Evolutionary conservation across 106 monocot genomes (phyloP).

Genomic region (Triglochin maritima): DNA sequence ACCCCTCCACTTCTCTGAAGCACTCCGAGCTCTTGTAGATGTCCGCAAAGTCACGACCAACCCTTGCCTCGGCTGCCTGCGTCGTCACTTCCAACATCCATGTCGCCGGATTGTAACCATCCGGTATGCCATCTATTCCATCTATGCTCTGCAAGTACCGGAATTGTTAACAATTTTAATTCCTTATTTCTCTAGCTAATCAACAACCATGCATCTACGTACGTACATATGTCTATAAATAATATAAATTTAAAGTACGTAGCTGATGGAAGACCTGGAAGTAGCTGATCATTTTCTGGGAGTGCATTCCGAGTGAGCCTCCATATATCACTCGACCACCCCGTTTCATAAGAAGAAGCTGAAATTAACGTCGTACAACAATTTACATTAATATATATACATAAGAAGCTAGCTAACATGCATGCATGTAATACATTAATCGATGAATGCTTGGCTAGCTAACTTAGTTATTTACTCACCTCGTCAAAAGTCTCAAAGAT

Average conservation of each 20-base stretch:
- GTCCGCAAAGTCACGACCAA: conserved; percentile 39
- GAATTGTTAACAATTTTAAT: not conserved
- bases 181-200: not conserved
- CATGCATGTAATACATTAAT: not conserved
- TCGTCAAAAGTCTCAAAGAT: conserved; percentile 31
- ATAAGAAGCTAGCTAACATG: not conserved
- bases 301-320: conserved; percentile 8
- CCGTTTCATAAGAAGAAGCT: conserved; percentile 18
- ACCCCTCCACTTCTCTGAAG: not conserved
- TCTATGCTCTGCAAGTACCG: conserved; percentile 29
- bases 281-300: conserved; percentile 12
- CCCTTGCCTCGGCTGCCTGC: conserved; percentile 34
- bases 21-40: not conserved
- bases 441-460: not conserved
- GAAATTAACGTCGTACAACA: not conserved
- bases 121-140: conserved; percentile 26
- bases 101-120: conserved; percentile 55
- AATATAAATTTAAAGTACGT: not conserved
- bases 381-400: not conserved
- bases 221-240: too few species aligned
- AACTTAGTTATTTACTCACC: not conserved
- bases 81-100: conserved; percentile 67
- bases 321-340: conserved; percentile 20
- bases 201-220: not conserved
- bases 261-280: conserved; percentile 3